These are phyloP conservation scores for Aspergillus saccharolyticus DNA, from an alignment of 495 filamentous ascomycete genomes.

Conservation along the genomic window DNA sequence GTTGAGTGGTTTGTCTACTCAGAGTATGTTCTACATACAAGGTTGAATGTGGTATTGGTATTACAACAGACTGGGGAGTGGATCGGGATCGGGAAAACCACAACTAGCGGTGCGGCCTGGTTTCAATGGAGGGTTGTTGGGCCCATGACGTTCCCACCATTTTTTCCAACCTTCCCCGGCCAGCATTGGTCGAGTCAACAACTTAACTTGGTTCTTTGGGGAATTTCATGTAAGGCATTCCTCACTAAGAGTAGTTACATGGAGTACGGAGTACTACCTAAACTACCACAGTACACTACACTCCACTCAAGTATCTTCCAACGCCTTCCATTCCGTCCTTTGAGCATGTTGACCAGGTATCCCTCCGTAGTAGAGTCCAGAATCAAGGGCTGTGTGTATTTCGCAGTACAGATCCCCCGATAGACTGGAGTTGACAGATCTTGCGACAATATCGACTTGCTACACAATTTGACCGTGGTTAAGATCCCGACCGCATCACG, in stretches of 20 bases:
- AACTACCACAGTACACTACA: not conserved
- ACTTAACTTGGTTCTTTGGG: too few species aligned
- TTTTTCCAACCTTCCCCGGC: slow-evolving; percentile 14
- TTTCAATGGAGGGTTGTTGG: slow-evolving; percentile 14
- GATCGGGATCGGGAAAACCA: slow-evolving; percentile 12
- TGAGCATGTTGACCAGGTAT: not conserved
- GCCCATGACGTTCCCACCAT: slow-evolving; percentile 10
- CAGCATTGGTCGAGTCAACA: not conserved
- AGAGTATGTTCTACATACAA: too few species aligned
- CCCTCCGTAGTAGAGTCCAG: too few species aligned
- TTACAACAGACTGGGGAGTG: not conserved
- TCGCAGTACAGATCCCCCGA: not conserved
- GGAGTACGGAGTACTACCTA: too few species aligned
- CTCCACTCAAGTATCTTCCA: not conserved
- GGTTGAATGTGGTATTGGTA: not conserved
- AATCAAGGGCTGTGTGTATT: too few species aligned
- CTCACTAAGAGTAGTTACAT: too few species aligned
- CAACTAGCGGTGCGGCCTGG: not conserved
- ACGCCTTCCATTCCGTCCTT: not conserved
- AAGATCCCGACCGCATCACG: not conserved
- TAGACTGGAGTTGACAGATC: not conserved
- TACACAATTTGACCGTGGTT: not conserved
- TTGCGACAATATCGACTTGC: too few species aligned
- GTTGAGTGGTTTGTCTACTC: too few species aligned
- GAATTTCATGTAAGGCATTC: not conserved